These are phyloP conservation scores for Colletotrichum orchidophilum DNA, from an alignment of 2,329 filamentous ascomycete genomes.

Conservation along the genomic window DNA sequence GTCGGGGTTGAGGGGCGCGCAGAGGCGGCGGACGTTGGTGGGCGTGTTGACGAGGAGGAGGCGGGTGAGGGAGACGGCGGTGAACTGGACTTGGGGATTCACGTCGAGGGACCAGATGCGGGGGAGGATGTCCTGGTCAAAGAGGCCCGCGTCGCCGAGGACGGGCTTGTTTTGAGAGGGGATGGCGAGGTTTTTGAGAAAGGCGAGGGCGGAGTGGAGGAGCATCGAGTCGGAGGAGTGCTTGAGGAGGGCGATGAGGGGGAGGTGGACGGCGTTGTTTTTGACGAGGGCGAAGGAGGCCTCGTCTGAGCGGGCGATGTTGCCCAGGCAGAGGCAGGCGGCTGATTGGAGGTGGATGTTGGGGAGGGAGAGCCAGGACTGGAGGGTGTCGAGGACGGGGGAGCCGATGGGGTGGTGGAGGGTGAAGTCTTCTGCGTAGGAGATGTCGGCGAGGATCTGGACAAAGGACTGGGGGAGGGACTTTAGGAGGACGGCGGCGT, in stretches of 20 bases:
- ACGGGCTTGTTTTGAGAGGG: conserved; percentile 62
- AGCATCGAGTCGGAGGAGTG: conserved; percentile 59
- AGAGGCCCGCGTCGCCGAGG: conserved; percentile 56
- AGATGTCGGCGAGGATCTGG: conserved; percentile 61
- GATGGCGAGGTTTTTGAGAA: conserved; percentile 73
- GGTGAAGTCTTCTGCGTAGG: conserved; percentile 58
- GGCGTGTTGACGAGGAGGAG: conserved; percentile 64
- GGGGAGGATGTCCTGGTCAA: conserved; percentile 58
- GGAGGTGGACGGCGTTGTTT: conserved; percentile 49
- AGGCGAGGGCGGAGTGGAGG: conserved; percentile 65
- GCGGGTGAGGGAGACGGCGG: conserved; percentile 65
- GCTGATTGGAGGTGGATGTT: conserved; percentile 61
- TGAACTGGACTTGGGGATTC: conserved; percentile 58
- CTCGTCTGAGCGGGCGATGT: conserved; percentile 68
- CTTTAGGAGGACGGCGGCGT: conserved; percentile 54
- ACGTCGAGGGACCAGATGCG: conserved; percentile 63
- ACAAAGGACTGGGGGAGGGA: conserved; percentile 61
- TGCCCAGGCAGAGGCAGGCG: conserved; percentile 69
- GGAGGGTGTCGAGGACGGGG: conserved; percentile 51
- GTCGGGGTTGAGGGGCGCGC: conserved; percentile 49
- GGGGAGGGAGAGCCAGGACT: conserved; percentile 55
- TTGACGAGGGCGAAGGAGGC: conserved; percentile 61
- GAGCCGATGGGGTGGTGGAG: conserved; percentile 52
- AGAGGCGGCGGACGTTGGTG: conserved; percentile 61
- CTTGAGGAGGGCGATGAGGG: conserved; percentile 53